Conservation (phyloP, 371 early-diverging fungal species). For the Saksenaea vasiformis region DNA sequence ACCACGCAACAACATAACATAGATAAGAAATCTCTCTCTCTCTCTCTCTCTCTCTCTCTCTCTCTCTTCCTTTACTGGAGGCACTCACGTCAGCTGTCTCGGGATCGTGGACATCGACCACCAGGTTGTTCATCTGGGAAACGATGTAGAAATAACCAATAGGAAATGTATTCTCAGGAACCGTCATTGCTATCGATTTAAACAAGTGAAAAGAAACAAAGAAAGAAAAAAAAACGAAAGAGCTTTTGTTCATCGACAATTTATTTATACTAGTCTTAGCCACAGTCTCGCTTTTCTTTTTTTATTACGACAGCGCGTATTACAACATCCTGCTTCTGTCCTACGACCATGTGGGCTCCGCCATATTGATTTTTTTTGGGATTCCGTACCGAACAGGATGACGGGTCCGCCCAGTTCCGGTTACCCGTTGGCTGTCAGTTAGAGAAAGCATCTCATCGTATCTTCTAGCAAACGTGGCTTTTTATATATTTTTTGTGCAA, state of each 20-base stretch:
- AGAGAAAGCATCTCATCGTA: too few relatives aligned
- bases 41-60: not conserved
- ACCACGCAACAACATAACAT: too few relatives aligned
- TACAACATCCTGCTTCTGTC: slow-evolving; percentile 3
- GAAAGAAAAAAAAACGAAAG: slow-evolving; percentile 1
- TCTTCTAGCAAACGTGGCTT: too few relatives aligned
- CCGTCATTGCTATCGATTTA: slow-evolving; percentile 44
- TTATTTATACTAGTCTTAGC: not conserved
- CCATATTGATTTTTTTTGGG: not conserved
- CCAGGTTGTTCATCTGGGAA: slow-evolving; percentile 23
- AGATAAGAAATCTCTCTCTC: too few relatives aligned
- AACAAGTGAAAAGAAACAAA: not conserved
- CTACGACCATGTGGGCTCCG: slow-evolving; percentile 4
- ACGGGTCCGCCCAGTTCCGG: too few relatives aligned
- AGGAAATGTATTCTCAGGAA: slow-evolving; percentile 20
- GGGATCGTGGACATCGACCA: slow-evolving; percentile 26
- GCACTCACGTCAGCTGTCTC: slow-evolving; percentile 22
- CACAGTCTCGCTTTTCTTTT: slow-evolving; percentile 1
- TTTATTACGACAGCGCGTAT: slow-evolving; percentile 3
- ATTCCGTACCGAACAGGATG: not conserved
- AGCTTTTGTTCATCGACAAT: not conserved
- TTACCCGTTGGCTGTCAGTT: too few relatives aligned
- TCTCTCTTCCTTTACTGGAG: not conserved
- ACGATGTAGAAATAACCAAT: slow-evolving; percentile 29
- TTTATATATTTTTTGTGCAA: too few relatives aligned